These are phyloP conservation scores for Erodium texanum DNA, from an alignment of 441 rosid species.

Conservation along the genomic window DNA sequence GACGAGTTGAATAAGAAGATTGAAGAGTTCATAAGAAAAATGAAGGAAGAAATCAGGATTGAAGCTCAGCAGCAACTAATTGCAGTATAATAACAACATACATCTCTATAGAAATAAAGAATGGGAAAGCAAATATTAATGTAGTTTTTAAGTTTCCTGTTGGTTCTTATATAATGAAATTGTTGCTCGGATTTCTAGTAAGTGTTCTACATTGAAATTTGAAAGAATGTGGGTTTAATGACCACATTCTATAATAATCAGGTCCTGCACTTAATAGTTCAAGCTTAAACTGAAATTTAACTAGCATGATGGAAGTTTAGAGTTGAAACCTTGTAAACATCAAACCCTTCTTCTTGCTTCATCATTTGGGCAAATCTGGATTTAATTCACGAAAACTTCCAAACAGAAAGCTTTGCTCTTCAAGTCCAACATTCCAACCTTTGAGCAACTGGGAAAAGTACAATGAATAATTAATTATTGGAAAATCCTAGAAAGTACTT, in stretches of 20 bases:
- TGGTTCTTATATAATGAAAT: background rate
- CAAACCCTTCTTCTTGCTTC: background rate
- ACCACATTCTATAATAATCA: background rate
- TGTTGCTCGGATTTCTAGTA: background rate
- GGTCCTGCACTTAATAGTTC: background rate
- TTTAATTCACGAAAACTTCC: background rate
- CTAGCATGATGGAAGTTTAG: too few relatives aligned
- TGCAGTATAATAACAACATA: conserved; percentile 19
- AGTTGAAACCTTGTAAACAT: background rate
- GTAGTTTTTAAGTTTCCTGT: background rate
- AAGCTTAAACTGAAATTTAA: background rate
- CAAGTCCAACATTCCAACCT: background rate
- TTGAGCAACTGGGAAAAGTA: background rate
- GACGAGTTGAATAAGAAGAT: conserved; percentile 42
- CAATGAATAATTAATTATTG: background rate
- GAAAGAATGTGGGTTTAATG: background rate
- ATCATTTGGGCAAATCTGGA: background rate
- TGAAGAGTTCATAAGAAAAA: conserved; percentile 57
- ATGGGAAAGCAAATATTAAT: background rate
- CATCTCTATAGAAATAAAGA: background rate
- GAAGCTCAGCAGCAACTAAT: conserved; percentile 32
- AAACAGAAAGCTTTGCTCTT: background rate
- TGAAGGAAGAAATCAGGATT: conserved; percentile 52
- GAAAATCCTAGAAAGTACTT: background rate
- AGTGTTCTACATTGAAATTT: background rate